phyloP scores from a whole-genome alignment of 1,284 basidiomycete genomes.

The Termitomyces sp. region DNA sequence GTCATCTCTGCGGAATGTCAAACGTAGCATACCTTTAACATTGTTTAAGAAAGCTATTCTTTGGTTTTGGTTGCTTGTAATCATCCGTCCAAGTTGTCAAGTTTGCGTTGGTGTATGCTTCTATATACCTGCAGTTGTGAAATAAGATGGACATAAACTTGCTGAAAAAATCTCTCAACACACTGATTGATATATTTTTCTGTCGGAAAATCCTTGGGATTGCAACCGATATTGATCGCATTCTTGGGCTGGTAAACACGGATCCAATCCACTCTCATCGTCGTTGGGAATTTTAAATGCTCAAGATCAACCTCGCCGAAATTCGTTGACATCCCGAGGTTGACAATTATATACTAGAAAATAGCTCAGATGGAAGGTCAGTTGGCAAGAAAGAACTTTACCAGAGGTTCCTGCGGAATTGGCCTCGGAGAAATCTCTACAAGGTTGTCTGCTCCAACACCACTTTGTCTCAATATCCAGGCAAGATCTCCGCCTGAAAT shows the following conservation, averaged over 20 bases:
- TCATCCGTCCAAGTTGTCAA: constrained; percentile 56
- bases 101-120: constrained; percentile 52
- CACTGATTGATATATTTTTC: constrained; percentile 67
- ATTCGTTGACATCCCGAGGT: constrained; percentile 78
- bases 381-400: constrained; percentile 22
- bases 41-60: constrained; percentile 47
- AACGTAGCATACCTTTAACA: constrained; percentile 27
- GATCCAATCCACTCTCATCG: constrained; percentile 79
- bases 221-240: constrained; percentile 75
- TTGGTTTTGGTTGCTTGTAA: constrained; percentile 57
- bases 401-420: constrained; percentile 84
- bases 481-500: constrained; percentile 55
- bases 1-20: not conserved
- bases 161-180: constrained; percentile 21
- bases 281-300: constrained; percentile 62
- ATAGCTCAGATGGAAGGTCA: constrained; percentile 2
- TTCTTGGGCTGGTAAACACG: constrained; percentile 75
- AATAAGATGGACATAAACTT: not conserved
- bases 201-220: constrained; percentile 77
- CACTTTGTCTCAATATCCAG: constrained; percentile 76
- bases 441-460: constrained; percentile 60
- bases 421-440: constrained; percentile 71
- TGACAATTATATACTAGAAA: constrained; percentile 67
- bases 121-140: constrained; percentile 35
- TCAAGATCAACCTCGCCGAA: constrained; percentile 69